Evolutionary conservation across 31 red algal genomes (phyloP).

Genomic region (Odonthalia washingtoniensis): DNA sequence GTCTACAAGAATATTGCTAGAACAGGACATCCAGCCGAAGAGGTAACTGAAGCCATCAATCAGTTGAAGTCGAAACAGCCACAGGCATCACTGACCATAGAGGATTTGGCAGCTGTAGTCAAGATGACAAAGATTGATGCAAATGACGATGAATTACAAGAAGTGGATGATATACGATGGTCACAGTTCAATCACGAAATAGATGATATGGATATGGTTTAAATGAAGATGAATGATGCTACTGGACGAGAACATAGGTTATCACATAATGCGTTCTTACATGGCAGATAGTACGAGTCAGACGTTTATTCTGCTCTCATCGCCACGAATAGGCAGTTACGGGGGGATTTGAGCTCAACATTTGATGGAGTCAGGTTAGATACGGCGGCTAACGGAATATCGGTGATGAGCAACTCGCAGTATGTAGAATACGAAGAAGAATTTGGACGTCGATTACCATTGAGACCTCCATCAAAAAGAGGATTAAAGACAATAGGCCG

Average conservation of each 20-base stretch:
- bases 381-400: neutral
- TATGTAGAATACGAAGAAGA: neutral
- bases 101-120: neutral
- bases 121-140: neutral
- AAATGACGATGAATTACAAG: neutral
- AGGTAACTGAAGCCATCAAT: too few species aligned
- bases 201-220: neutral
- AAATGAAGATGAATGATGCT: neutral
- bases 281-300: neutral
- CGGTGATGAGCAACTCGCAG: too few species aligned
- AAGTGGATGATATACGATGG: neutral
- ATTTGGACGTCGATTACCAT: neutral
- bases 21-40: too few species aligned
- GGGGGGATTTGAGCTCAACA: neutral
- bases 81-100: neutral
- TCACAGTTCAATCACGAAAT: neutral
- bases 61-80: too few species aligned
- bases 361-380: neutral
- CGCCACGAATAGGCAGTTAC: neutral
- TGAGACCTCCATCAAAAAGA: neutral
- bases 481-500: constrained; percentile 5
- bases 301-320: neutral
- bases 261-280: neutral
- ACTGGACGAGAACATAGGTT: neutral
- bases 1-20: too few species aligned